Evolutionary conservation across 768 basidiomycete species (phyloP), one percentile per base, ranked within the genome.

Genomic region (Trametes meyenii): DNA sequence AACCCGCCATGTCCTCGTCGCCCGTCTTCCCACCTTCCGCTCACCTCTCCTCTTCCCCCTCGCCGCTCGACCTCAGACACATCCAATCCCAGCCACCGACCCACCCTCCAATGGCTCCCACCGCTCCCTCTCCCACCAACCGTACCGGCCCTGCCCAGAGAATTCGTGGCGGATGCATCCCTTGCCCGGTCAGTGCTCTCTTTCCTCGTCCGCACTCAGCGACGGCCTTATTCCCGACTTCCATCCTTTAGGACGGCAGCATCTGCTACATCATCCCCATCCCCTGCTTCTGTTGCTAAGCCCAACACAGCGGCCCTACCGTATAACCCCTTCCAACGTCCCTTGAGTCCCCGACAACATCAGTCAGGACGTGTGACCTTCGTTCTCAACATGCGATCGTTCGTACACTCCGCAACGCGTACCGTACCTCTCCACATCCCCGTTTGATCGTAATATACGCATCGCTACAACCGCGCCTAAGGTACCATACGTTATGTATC

Each of bases 191-290:
- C 16, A 24, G 57, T 36, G 1, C n/a, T 14, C 13, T 17, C 5
- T 29, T 29, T 33, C 21, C 26, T 4, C 10, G 17, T 26, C 2
- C 14, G 5, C 13, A 14, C 29, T 29, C 33, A 17, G 3, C 17
- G 3, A 10, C 12, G 1, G 8, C 23, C 38, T 12, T 26, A 24
- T 2, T 26, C 16, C 13, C 21, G 7, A 33, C 4, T 3, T 26
- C 36, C 29, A 2, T 19, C 16, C 10, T 51, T 2, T 29, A 58
- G 57, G 49, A 58, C 39, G 57, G 57, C 6, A 58, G 57, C 33
- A 58, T 58, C 26, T 58, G 57, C 29, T 58, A 58, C 29, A 58
- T 58, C 40, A 58, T 58, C 17, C 57, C 57, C 13, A 58, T 58
- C 13, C 57, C 57, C 5, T 58, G 57, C 23, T 29, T 58, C 49